A percentile compares a stretch with the other conserved stretches of the same genome.
Conservation (phyloP, 225 moss, liverwort and hornwort genomes). For the Neckera pumila region DNA sequence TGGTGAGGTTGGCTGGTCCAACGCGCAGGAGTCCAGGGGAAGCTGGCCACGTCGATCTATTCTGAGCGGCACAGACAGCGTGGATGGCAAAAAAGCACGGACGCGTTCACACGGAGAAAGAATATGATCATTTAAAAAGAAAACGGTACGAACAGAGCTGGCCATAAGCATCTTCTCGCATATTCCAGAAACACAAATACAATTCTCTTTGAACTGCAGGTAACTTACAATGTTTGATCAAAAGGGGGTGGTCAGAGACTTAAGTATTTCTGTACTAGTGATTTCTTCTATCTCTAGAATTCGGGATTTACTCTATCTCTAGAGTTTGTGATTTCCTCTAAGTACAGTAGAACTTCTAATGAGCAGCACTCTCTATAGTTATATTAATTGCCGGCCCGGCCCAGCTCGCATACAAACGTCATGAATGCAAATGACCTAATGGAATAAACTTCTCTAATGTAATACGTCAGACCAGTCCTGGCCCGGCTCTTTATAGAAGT, state of each 20-base stretch:
- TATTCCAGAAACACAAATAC: not conserved
- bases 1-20: not conserved
- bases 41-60: not conserved
- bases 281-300: not conserved
- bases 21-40: not conserved
- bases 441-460: not conserved
- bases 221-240: not conserved
- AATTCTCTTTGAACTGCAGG: not conserved
- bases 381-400: not conserved
- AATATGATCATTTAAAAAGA: not conserved
- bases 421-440: not conserved
- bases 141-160: not conserved
- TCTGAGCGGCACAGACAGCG: not conserved
- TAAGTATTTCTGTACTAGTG: not conserved
- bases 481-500: not conserved
- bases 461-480: not conserved
- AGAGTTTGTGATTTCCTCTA: not conserved
- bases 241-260: not conserved
- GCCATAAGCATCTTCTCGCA: not conserved
- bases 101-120: not conserved
- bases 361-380: not conserved
- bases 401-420: not conserved
- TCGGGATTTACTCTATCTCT: not conserved
- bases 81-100: not conserved
- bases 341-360: not conserved